Percentiles rank a stretch among this genome's conserved stretches.
Evolutionary conservation across 2,329 filamentous ascomycete species (phyloP).

Genomic region (Colletotrichum kahawae): DNA sequence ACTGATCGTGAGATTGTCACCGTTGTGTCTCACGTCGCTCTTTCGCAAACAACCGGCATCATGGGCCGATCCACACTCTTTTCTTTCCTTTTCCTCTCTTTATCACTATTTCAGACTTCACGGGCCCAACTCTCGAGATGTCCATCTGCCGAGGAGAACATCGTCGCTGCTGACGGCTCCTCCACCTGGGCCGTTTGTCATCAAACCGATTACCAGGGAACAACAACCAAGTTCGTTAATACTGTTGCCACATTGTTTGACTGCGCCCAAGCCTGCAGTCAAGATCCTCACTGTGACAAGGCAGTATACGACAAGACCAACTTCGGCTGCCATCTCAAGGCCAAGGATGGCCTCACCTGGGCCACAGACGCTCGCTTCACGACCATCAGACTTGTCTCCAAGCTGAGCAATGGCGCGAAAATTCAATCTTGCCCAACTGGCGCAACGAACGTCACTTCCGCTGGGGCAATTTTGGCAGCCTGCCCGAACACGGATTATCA

Average conservation of each 20-base stretch:
- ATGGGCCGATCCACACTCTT: neutral
- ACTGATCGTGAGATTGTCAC: neutral
- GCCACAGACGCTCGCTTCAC: neutral
- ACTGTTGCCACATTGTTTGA: neutral
- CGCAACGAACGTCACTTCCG: neutral
- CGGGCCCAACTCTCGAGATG: neutral
- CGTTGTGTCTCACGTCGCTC: neutral
- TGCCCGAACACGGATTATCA: neutral
- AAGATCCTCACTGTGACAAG: neutral
- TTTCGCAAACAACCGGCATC: neutral
- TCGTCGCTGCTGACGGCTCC: neutral
- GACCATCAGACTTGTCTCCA: neutral
- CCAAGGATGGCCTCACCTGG: neutral
- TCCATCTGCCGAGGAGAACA: neutral
- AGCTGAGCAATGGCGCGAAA: neutral
- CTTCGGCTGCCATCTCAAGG: neutral
- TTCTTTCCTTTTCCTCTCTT: neutral
- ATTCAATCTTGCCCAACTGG: neutral
- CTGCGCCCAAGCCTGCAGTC: neutral
- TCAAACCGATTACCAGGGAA: neutral
- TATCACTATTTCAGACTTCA: neutral
- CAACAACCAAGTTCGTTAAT: neutral
- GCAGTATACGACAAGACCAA: neutral
- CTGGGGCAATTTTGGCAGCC: fast-evolving
- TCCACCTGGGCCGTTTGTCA: neutral